Conservation (phyloP, 257 asterid genomes). For the Lavandula angustifolia region DNA sequence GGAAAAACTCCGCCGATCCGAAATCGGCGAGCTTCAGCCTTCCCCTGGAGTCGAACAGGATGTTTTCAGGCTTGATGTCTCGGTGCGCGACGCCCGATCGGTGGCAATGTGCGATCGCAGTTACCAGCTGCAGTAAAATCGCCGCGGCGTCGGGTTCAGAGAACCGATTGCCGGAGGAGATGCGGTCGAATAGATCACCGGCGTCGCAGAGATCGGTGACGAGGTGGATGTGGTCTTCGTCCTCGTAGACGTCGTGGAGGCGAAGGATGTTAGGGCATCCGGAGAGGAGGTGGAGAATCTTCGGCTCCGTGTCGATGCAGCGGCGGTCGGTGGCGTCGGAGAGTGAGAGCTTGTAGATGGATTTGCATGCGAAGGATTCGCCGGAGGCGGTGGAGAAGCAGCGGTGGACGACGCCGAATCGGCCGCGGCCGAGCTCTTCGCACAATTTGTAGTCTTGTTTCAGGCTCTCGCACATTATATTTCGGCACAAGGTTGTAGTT, state of each 20-base stretch:
- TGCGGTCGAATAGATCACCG: too few relatives aligned
- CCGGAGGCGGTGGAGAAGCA: constrained; percentile 47
- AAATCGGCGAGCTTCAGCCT: constrained; percentile 75
- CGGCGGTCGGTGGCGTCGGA: constrained; percentile 57
- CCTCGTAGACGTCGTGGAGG: too few relatives aligned
- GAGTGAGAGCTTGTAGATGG: constrained; percentile 56
- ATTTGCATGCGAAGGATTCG: constrained; percentile 63
- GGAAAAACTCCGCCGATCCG: constrained; percentile 83
- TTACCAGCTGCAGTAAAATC: constrained; percentile 47
- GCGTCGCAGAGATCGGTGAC: too few relatives aligned
- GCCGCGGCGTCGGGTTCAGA: constrained; percentile 58
- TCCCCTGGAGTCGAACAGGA: constrained; percentile 57
- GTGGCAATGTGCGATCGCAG: constrained; percentile 65
- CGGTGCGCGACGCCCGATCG: constrained; percentile 69
- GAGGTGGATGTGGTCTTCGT: too few relatives aligned
- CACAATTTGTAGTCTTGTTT: constrained; percentile 53
- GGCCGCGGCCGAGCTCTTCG: constrained; percentile 85
- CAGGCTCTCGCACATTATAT: constrained; percentile 68
- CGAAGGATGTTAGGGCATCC: constrained; percentile 55
- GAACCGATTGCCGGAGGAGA: constrained; percentile 46
- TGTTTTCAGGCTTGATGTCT: constrained; percentile 49
- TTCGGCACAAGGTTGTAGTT: not conserved
- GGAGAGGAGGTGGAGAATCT: constrained; percentile 52
- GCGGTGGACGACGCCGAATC: constrained; percentile 76
- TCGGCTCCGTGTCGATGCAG: constrained; percentile 70